Base-by-base conservation (phyloP, 495 filamentous ascomycete species). In the Neurospora sp. region DNA sequence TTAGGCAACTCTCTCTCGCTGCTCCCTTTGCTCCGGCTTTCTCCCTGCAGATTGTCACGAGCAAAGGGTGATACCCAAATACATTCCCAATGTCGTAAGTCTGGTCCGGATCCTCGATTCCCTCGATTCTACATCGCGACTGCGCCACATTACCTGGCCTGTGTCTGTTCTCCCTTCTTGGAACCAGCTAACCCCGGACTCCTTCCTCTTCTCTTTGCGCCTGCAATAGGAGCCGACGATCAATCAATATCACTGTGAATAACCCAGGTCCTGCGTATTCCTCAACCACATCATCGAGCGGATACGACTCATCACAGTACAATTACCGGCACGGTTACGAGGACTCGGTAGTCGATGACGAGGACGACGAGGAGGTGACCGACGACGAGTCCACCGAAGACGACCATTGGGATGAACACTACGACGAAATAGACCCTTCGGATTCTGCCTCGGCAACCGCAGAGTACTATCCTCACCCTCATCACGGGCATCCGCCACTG, bases 371-470 rank as follows among this genome's bases (percentile, higher is more conserved):
- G 38, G 83, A 80, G 6, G 54, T 66, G 54, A 66, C 54, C 14
- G 54, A 66, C 38, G 75, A 83, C 49, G 78, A 85, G 23, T 81
- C 83, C 54, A 90, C 92, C 75, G 92, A 94, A 12, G 74, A 75
- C 6, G 74, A 81, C 31, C 78, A 79, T 60, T 84, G 86, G 75
- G 84, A 75, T 35, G 74, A 80, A 27, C 76, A 83, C 18, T 81
- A 83, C 73, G 91, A 90, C 78, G 93, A 95, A 77, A 82, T 96
- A 76, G 90, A 91, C 71, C 91, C 93, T 31, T 92, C 90, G 42
- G 93, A 96, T 84, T 95, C 93, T n/a, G 93, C 93, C 38, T 95
- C 89, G 80, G 71, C 86, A 78, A 76, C 42, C 71, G 73, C 79
- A 44, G 78, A 76, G n/a, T 79, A 77, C 70, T 77, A 66, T 8